Evolutionary conservation across 1,284 basidiomycete genomes (phyloP).

Genomic region (Salmacisia buchloeana): DNA sequence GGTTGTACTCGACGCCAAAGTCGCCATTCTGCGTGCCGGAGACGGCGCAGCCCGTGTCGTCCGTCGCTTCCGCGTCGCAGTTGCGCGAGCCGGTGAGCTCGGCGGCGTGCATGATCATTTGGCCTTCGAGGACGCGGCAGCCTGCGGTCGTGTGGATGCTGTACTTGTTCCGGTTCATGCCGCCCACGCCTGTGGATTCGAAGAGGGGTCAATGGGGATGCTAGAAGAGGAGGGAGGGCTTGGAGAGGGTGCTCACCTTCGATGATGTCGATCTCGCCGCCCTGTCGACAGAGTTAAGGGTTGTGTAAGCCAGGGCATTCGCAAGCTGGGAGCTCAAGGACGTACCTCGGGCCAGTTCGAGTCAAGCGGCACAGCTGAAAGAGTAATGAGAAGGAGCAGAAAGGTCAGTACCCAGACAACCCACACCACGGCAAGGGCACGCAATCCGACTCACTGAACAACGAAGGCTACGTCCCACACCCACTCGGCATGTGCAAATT

Average conservation of each 20-base stretch:
- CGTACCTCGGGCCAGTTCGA: neutral
- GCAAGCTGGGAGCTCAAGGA: neutral
- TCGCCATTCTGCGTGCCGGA: constrained; percentile 52
- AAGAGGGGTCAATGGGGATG: neutral
- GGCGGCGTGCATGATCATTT: constrained; percentile 17
- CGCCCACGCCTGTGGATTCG: neutral
- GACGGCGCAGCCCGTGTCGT: constrained; percentile 67
- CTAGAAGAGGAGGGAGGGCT: neutral
- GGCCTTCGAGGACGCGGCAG: constrained; percentile 23
- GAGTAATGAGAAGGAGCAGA: neutral
- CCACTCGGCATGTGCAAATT: constrained; percentile 30
- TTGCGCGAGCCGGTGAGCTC: constrained; percentile 43
- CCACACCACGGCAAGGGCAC: neutral
- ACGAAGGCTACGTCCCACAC: constrained; percentile 23
- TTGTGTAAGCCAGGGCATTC: neutral
- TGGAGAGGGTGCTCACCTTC: neutral
- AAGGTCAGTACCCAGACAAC: neutral
- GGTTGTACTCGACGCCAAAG: constrained; percentile 61
- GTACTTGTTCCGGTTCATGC: constrained; percentile 22
- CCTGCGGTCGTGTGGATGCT: constrained; percentile 33
- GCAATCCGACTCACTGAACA: neutral
- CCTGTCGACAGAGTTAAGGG: neutral
- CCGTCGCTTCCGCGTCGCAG: constrained; percentile 59
- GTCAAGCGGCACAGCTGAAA: neutral
- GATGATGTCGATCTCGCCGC: constrained; percentile 5